Percentiles rank a stretch among this genome's conserved stretches.
Evolutionary conservation across 2,329 filamentous ascomycete genomes (phyloP).

Genomic region (Botryotinia calthae): DNA sequence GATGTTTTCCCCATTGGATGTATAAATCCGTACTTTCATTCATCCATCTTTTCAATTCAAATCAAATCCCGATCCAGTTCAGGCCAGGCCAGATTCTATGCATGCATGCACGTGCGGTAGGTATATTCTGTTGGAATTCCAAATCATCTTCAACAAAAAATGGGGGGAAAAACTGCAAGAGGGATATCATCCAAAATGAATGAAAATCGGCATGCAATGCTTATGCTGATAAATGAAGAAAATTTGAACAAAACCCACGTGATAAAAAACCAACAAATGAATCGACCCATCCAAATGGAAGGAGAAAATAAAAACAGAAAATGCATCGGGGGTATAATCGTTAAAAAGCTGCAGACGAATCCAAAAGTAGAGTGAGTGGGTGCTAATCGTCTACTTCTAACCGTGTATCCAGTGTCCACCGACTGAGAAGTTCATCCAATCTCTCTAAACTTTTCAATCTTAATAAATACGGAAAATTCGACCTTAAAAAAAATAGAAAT

Average conservation of each 20-base stretch:
- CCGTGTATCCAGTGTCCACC: slow-evolving; percentile 3
- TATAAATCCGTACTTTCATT: background rate
- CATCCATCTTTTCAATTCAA: background rate
- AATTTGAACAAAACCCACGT: background rate
- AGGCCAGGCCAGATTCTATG: background rate
- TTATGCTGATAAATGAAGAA: background rate
- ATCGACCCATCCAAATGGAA: background rate
- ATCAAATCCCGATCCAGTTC: background rate
- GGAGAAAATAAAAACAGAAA: background rate
- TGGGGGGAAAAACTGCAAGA: background rate
- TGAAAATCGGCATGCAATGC: background rate
- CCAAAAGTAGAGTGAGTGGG: slow-evolving; percentile 4
- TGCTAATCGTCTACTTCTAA: slow-evolving; percentile 11
- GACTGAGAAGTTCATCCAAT: slow-evolving; percentile 12
- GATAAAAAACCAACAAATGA: background rate
- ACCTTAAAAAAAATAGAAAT: background rate
- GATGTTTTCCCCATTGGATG: background rate
- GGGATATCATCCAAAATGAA: background rate
- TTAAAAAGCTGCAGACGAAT: slow-evolving; percentile 15
- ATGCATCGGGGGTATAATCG: slow-evolving; percentile 18
- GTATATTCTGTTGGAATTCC: background rate
- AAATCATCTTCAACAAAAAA: slow-evolving; percentile 4
- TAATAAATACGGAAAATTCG: background rate
- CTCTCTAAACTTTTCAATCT: slow-evolving; percentile 9
- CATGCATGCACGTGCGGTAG: background rate